These are phyloP conservation scores for Mortierella sp. DNA, from an alignment of 371 early-diverging fungal genomes.

Conservation along the genomic window DNA sequence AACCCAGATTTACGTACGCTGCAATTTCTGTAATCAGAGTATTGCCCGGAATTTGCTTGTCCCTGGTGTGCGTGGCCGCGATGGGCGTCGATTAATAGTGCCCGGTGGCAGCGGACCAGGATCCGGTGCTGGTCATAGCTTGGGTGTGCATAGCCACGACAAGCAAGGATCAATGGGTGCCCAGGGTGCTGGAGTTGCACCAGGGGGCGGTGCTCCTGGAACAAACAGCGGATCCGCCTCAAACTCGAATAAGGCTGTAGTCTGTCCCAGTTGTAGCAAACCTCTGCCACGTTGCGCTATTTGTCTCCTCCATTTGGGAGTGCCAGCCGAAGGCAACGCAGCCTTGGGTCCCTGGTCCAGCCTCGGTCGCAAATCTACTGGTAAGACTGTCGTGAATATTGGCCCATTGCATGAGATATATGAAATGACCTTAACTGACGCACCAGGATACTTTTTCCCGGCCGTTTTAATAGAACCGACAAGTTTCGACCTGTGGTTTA, in stretches of 20 bases:
- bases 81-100: slow-evolving; percentile 68
- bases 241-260: slow-evolving; percentile 28
- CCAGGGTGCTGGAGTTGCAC: slow-evolving; percentile 17
- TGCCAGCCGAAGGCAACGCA: slow-evolving; percentile 67
- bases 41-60: slow-evolving; percentile 72
- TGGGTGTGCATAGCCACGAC: slow-evolving; percentile 36
- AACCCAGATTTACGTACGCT: slow-evolving; percentile 89
- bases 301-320: slow-evolving; percentile 89
- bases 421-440: neutral
- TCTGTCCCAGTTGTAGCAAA: slow-evolving; percentile 88
- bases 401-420: neutral
- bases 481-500: slow-evolving; percentile 93
- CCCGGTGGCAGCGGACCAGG: slow-evolving; percentile 38
- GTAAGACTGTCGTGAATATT: slow-evolving; percentile 44
- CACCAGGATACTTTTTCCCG: neutral
- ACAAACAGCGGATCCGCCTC: slow-evolving; percentile 20
- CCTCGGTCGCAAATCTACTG: slow-evolving; percentile 55
- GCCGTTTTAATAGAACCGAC: slow-evolving; percentile 54
- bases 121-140: slow-evolving; percentile 24
- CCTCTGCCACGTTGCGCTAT: slow-evolving; percentile 93
- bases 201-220: slow-evolving; percentile 29
- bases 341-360: slow-evolving; percentile 43
- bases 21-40: slow-evolving; percentile 89
- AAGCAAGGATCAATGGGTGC: slow-evolving; percentile 46
- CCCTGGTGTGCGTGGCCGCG: slow-evolving; percentile 63